These are phyloP conservation scores for Ramaria sp. DNA, from an alignment of 768 basidiomycete species.

Conservation along the genomic window DNA sequence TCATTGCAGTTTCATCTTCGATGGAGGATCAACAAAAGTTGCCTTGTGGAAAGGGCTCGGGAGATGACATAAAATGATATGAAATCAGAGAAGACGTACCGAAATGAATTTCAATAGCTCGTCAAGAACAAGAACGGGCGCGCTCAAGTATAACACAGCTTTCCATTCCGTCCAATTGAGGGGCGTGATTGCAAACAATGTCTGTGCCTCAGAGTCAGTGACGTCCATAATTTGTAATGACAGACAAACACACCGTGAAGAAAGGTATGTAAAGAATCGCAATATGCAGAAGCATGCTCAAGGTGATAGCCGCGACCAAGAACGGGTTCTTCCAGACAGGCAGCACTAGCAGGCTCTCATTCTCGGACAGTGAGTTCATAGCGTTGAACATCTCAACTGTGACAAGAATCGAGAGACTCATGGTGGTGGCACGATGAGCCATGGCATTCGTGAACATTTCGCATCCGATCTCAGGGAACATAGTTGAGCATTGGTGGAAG, in stretches of 20 bases:
- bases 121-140: conserved; percentile 83
- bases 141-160: conserved; percentile 80
- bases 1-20: conserved; percentile 34
- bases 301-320: conserved; percentile 76
- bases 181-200: conserved; percentile 84
- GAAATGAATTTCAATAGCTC: conserved; percentile 81
- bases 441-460: conserved; percentile 89
- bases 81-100: conserved; percentile 31
- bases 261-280: conserved; percentile 96
- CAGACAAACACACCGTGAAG: conserved; percentile 61
- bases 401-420: conserved; percentile 93
- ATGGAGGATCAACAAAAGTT: conserved; percentile 46
- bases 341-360: conserved; percentile 80
- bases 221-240: background rate
- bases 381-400: conserved; percentile 97
- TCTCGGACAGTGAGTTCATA: conserved; percentile 96
- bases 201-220: conserved; percentile 28
- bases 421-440: conserved; percentile 83
- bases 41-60: conserved; percentile 24
- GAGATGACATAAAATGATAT: background rate
- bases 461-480: conserved; percentile 89
- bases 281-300: conserved; percentile 91
- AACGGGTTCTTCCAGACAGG: conserved; percentile 94
- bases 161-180: conserved; percentile 95
- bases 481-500: conserved; percentile 81